phyloP scores from a whole-genome alignment of 106 monocot species.

The Allium fistulosum region DNA sequence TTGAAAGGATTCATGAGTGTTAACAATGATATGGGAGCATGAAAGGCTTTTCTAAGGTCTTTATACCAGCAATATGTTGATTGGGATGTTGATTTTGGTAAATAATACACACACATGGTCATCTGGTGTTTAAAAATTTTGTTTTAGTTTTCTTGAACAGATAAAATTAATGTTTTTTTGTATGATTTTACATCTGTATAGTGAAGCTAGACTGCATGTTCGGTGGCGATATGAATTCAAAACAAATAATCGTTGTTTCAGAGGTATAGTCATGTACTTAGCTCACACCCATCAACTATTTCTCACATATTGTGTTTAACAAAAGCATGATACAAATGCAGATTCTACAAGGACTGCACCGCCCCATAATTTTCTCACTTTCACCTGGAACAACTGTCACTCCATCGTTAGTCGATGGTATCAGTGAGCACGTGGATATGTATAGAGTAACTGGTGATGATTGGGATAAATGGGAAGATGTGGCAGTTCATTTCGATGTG shows the following conservation, averaged over 20 bases:
- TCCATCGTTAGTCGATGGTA: too few relatives aligned
- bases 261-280: slow-evolving; percentile 34
- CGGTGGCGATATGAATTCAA: slow-evolving; percentile 68
- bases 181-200: slow-evolving; percentile 3
- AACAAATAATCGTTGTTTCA: slow-evolving; percentile 71
- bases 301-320: background rate
- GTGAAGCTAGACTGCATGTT: slow-evolving; percentile 98
- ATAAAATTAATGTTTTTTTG: too few relatives aligned
- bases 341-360: slow-evolving; percentile 63
- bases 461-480: too few relatives aligned
- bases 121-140: too few relatives aligned
- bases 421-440: too few relatives aligned
- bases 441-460: too few relatives aligned
- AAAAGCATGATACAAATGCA: slow-evolving; percentile 13
- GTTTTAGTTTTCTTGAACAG: too few relatives aligned
- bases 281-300: background rate
- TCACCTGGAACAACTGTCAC: too few relatives aligned
- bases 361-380: slow-evolving; percentile 57
- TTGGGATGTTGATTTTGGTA: slow-evolving; percentile 99
- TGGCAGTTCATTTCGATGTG: too few relatives aligned
- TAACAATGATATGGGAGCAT: too few relatives aligned
- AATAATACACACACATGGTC: background rate
- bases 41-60: slow-evolving; percentile 80
- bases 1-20: too few relatives aligned
- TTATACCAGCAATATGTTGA: slow-evolving; percentile 77